A percentile compares a stretch with the other conserved stretches of the same genome.
phyloP scores from a whole-genome alignment of 345 rosid species.

The Carallia pectinifolia region DNA sequence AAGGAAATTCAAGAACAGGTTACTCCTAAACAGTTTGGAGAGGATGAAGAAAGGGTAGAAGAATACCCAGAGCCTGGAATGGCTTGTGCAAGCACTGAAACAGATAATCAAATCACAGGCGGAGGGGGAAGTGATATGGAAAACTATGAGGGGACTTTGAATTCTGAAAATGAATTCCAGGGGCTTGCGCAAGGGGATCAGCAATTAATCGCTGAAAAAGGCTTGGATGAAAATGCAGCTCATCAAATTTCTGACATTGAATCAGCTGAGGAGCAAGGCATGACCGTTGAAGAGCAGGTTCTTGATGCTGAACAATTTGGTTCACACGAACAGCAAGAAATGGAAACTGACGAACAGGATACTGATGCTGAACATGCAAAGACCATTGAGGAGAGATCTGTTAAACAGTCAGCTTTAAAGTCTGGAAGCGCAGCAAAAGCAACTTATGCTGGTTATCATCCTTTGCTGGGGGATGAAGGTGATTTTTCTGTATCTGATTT shows the following conservation, averaged over 20 bases:
- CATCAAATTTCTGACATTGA: constrained; percentile 11
- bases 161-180: constrained; percentile 4
- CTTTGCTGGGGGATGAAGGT: constrained; percentile 42
- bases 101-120: neutral
- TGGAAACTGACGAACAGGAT: constrained; percentile 41
- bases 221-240: constrained; percentile 3
- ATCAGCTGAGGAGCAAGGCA: constrained; percentile 14
- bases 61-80: constrained; percentile 21
- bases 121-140: constrained; percentile 14
- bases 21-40: constrained; percentile 17
- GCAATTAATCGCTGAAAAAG: constrained; percentile 4
- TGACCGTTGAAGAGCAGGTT: constrained; percentile 26
- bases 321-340: constrained; percentile 34
- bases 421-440: constrained; percentile 25
- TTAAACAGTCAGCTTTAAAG: constrained; percentile 12
- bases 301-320: constrained; percentile 28
- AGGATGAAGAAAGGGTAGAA: constrained; percentile 6
- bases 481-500: constrained; percentile 51
- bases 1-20: constrained; percentile 36
- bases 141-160: constrained; percentile 4
- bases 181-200: constrained; percentile 8
- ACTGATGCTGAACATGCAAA: constrained; percentile 27
- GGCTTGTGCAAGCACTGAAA: constrained; percentile 1
- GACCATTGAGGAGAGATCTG: constrained; percentile 22
- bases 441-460: constrained; percentile 42